Conservation (phyloP, 2,329 filamentous ascomycete genomes). For the Apiospora phragmitis region DNA sequence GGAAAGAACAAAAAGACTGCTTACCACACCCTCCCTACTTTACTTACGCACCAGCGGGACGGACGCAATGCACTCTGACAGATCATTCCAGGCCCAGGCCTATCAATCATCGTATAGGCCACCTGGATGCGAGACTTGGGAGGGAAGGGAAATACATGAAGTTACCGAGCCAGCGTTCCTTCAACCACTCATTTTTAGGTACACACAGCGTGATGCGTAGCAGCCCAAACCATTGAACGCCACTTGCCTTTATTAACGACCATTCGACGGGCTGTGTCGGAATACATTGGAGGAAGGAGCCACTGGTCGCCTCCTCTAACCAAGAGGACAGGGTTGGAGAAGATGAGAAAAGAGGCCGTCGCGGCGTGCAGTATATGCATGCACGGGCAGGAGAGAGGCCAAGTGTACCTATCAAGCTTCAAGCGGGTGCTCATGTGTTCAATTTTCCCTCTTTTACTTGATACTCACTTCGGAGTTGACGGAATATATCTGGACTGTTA, state of each 20-base stretch:
- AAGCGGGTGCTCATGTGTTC: not conserved
- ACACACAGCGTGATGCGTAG: slow-evolving; percentile 1
- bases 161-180: not conserved
- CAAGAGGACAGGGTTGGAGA: not conserved
- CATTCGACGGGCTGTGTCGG: not conserved
- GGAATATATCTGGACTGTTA: not conserved
- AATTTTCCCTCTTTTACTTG: not conserved
- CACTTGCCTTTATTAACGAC: not conserved
- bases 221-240: not conserved
- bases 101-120: not conserved
- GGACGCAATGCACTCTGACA: not conserved
- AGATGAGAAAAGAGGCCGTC: not conserved
- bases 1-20: not conserved
- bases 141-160: not conserved
- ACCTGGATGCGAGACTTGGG: not conserved
- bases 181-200: not conserved
- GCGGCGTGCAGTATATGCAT: not conserved
- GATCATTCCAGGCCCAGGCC: not conserved
- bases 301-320: not conserved
- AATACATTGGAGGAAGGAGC: not conserved
- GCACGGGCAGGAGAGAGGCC: not conserved
- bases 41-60: not conserved
- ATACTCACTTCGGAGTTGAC: not conserved
- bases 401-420: not conserved
- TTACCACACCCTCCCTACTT: not conserved